Conservation (phyloP, 495 filamentous ascomycete genomes). For the Xylaria cubensis region DNA sequence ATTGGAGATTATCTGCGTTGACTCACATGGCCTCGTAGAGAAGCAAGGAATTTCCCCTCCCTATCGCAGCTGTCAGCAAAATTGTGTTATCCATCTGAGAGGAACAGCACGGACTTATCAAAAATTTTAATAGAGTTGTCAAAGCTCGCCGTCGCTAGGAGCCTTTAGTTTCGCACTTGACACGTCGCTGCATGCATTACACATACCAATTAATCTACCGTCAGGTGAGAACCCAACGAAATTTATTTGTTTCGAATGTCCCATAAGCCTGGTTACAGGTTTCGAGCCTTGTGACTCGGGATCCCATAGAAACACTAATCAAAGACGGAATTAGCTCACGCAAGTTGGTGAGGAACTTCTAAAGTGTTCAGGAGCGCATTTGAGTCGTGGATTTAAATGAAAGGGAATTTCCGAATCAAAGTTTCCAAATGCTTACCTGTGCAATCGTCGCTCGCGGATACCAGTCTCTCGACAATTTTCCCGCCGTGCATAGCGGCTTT, state of each 20-base stretch:
- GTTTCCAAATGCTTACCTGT: conserved; percentile 50
- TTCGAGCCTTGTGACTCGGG: conserved; percentile 76
- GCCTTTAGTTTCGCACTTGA: neutral
- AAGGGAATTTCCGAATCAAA: neutral
- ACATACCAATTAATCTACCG: conserved; percentile 69
- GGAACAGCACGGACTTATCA: conserved; percentile 63
- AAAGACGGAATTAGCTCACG: neutral
- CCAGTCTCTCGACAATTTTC: conserved; percentile 81
- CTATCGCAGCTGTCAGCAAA: conserved; percentile 40
- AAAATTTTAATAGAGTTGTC: conserved; percentile 94
- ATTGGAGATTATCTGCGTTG: neutral
- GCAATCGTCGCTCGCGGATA: conserved; percentile 92
- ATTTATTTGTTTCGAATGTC: conserved; percentile 96
- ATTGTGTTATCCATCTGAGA: neutral
- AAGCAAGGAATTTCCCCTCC: conserved; percentile 80
- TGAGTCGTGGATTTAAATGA: too few relatives aligned
- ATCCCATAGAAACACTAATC: conserved; percentile 87
- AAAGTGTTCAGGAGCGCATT: neutral
- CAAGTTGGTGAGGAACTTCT: neutral
- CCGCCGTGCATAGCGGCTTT: conserved; percentile 83
- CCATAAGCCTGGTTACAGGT: conserved; percentile 83
- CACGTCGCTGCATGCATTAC: neutral
- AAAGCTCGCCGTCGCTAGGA: conserved; percentile 76
- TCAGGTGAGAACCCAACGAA: conserved; percentile 94
- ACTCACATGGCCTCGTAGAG: conserved; percentile 80